Base-by-base conservation (phyloP, 768 basidiomycete genomes). In the Leccinum imitatum region DNA sequence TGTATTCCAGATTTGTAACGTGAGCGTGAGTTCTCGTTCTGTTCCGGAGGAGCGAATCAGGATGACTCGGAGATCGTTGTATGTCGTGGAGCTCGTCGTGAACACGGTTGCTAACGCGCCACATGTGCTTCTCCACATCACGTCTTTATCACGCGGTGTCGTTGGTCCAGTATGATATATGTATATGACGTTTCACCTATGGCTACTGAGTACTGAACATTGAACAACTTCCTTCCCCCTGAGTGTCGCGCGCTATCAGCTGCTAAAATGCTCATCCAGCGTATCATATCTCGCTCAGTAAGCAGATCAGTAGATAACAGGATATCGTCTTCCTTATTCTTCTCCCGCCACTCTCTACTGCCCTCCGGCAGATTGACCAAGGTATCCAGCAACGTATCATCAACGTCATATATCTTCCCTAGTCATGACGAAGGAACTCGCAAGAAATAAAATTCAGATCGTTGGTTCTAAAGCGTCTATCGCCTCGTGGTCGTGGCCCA, bases 121-220 rank as follows among this genome's bases (percentile, higher is more conserved):
- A 41, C 46, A 27, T 41, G 11, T n/a, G 19, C 39, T 48, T 59
- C 50, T 30, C 1, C 21, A n/a, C 33, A 33, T 33, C 33, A 33
- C 33, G 1, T 33, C 23, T 33, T 50, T 50, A 65, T 71, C 53
- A 58, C 48, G 13, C 58, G 63, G 67, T 70, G 68, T 71, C 70
- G 27, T 62, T 63, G 69, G 69, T 67, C 70, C 60, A 2, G 37
- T 44, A 23, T 8, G 17, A 23, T 23, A 23, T 3, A 23, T 23
- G 23, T 23, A 23, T 23, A 23, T 8, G 17, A 44, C 58, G 54
- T 39, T 41, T 60, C 19, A 60, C 31, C 27, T 27, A 25, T 56
- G 51, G 37, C 51, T 59, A 25, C 23, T 2, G 2, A n/a, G n/a
- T n/a, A n/a, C n/a, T n/a, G n/a, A 23, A 2, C 2, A 58, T 44